Evolutionary conservation across 345 rosid species (phyloP).

Genomic region (Nasturtium officinale): DNA sequence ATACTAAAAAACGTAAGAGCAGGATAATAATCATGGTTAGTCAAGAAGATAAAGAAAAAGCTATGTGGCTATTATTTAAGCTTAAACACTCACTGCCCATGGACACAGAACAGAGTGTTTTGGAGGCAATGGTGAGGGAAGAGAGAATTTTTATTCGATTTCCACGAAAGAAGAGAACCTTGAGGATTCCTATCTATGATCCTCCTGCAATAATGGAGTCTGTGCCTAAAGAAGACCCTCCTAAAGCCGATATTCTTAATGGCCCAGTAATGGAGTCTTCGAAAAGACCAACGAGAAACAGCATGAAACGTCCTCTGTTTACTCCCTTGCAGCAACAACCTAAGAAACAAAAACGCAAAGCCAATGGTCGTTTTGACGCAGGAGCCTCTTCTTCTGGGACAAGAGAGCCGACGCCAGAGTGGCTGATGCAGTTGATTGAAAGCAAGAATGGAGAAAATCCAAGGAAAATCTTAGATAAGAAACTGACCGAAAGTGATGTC

Average conservation of each 20-base stretch:
- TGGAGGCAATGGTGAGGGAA: neutral
- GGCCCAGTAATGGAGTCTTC: neutral
- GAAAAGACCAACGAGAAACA: neutral
- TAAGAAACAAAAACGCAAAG: neutral
- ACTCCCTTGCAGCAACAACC: neutral
- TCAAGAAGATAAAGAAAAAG: neutral
- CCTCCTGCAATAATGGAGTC: neutral
- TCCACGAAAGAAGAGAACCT: neutral
- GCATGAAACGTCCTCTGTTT: neutral
- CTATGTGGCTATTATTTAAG: neutral
- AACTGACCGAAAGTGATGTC: neutral
- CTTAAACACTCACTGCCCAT: neutral
- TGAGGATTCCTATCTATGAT: neutral
- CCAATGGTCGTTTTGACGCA: neutral
- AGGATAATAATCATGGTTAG: neutral
- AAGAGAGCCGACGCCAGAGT: neutral
- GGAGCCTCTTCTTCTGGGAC: neutral
- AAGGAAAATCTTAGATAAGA: conserved; percentile 3
- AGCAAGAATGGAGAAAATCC: neutral
- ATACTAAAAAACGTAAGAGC: neutral
- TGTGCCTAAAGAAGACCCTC: neutral
- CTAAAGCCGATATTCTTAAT: neutral
- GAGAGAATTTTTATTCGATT: neutral
- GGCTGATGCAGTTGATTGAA: too few relatives aligned
- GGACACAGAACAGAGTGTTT: neutral